phyloP scores from a whole-genome alignment of 2,329 filamentous ascomycete genomes.

The Dothideomycetidae sp. region DNA sequence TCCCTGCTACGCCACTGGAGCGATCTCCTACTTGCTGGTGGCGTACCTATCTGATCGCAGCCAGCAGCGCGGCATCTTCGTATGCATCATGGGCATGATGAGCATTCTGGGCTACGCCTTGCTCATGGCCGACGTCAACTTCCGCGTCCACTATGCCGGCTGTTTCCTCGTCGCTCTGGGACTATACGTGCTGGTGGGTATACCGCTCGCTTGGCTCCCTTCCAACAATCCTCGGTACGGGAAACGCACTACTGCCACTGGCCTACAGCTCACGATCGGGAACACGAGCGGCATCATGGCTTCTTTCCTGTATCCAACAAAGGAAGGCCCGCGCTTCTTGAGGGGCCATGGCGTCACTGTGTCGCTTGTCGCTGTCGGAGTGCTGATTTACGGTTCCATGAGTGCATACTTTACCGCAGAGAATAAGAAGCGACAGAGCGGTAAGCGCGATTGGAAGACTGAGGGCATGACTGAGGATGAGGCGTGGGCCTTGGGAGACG shows the following conservation, averaged over 20 bases:
- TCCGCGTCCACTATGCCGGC: constrained; percentile 57
- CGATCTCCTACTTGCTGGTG: constrained; percentile 50
- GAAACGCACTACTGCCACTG: constrained; percentile 58
- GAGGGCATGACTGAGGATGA: constrained; percentile 30
- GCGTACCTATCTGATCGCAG: constrained; percentile 54
- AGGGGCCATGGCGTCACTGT: constrained; percentile 40
- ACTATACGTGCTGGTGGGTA: constrained; percentile 46
- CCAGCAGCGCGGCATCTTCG: constrained; percentile 52
- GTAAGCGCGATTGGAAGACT: constrained; percentile 28
- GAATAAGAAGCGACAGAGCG: constrained; percentile 26
- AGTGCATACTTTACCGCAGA: constrained; percentile 25
- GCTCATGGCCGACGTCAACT: constrained; percentile 44
- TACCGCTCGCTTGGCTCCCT: constrained; percentile 45
- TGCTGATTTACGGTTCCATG: constrained; percentile 25
- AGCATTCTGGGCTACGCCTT: constrained; percentile 42
- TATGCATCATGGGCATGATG: constrained; percentile 46
- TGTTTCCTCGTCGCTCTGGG: constrained; percentile 65
- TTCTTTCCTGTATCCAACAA: constrained; percentile 28
- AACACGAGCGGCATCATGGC: constrained; percentile 59
- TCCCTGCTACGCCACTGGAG: constrained; percentile 61
- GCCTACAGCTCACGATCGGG: constrained; percentile 55
- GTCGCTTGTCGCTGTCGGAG: constrained; percentile 33
- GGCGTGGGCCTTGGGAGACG: constrained; percentile 31
- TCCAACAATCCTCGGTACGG: constrained; percentile 61
- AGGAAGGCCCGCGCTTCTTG: constrained; percentile 32